phyloP scores from a whole-genome alignment of 306 rosid species.

The Fragaria nilgerrensis region DNA sequence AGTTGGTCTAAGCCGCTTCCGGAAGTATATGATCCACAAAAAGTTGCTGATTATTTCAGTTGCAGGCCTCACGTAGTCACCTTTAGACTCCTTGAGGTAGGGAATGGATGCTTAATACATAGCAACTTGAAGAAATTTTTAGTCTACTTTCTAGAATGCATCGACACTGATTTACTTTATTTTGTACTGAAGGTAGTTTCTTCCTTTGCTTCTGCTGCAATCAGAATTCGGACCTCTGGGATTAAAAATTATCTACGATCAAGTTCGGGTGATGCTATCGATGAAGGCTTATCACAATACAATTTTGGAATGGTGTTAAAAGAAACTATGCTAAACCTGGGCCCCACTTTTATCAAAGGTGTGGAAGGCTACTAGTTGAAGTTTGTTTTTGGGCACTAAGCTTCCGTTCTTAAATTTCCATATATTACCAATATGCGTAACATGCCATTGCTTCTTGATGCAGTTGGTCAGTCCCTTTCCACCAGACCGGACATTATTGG shows the following conservation, averaged over 20 bases:
- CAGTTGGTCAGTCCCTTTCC: conserved; percentile 98
- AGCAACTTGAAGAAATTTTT: neutral
- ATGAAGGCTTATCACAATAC: conserved; percentile 57
- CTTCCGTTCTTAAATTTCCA: conserved; percentile 13
- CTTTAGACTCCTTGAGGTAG: conserved; percentile 81
- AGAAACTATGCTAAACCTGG: conserved; percentile 82
- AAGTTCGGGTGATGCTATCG: conserved; percentile 36
- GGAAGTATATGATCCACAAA: conserved; percentile 71
- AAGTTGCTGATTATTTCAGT: conserved; percentile 67
- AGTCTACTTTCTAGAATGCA: conserved; percentile 10
- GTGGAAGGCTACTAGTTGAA: conserved; percentile 27
- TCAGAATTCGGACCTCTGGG: conserved; percentile 64
- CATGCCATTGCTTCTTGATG: conserved; percentile 64
- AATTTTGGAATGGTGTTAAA: conserved; percentile 73
- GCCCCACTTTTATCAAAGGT: conserved; percentile 98
- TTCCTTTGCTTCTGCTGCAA: conserved; percentile 71
- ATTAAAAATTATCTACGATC: conserved; percentile 41
- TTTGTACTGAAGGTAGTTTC: conserved; percentile 63
- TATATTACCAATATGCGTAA: conserved; percentile 46
- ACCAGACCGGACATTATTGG: conserved; percentile 98
- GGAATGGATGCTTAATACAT: neutral
- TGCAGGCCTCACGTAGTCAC: conserved; percentile 80
- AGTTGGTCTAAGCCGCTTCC: conserved; percentile 93
- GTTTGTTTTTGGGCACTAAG: conserved; percentile 3
- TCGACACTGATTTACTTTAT: conserved; percentile 28